Conservation (phyloP, 352 stramenopile genomes). For the Globisporangium camurandrum region DNA sequence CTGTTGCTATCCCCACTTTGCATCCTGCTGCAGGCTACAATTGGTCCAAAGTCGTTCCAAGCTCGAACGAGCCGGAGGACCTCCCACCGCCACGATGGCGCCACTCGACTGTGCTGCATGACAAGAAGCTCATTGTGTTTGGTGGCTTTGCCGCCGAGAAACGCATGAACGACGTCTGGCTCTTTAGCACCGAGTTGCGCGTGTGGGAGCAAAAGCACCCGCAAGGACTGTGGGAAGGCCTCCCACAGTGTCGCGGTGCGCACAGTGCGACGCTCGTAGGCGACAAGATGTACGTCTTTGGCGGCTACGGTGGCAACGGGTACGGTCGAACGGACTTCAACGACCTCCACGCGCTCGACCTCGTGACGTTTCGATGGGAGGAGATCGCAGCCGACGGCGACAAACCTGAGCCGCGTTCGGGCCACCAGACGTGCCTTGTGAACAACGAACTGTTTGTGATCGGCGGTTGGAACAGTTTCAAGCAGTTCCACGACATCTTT, state of each 20-base stretch:
- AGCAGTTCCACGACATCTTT: constrained; percentile 96
- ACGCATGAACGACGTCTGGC: constrained; percentile 95
- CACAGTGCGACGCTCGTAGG: constrained; percentile 87
- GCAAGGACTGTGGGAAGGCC: constrained; percentile 83
- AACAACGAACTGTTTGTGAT: constrained; percentile 91
- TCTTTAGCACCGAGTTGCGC: constrained; percentile 91
- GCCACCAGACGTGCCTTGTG: constrained; percentile 89
- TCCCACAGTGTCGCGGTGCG: constrained; percentile 87
- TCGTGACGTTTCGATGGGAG: constrained; percentile 90
- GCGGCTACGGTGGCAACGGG: constrained; percentile 94
- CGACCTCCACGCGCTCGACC: constrained; percentile 89
- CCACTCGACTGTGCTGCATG: constrained; percentile 73
- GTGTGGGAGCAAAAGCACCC: constrained; percentile 90
- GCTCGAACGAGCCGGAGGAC: constrained; percentile 36
- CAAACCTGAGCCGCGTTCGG: constrained; percentile 88
- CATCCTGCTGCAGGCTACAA: constrained; percentile 37
- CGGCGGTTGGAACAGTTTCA: constrained; percentile 93
- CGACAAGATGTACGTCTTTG: constrained; percentile 92
- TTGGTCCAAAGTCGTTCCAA: constrained; percentile 56
- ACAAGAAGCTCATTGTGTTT: constrained; percentile 90
- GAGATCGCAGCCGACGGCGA: constrained; percentile 82
- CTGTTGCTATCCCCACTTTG: neutral
- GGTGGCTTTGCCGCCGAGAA: constrained; percentile 91
- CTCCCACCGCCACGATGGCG: constrained; percentile 70
- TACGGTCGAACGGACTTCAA: constrained; percentile 94